Percentiles rank a stretch among this genome's conserved stretches.
Evolutionary conservation across 352 stramenopile genomes (phyloP).

Genomic region (Phytophthora boehmeriae): DNA sequence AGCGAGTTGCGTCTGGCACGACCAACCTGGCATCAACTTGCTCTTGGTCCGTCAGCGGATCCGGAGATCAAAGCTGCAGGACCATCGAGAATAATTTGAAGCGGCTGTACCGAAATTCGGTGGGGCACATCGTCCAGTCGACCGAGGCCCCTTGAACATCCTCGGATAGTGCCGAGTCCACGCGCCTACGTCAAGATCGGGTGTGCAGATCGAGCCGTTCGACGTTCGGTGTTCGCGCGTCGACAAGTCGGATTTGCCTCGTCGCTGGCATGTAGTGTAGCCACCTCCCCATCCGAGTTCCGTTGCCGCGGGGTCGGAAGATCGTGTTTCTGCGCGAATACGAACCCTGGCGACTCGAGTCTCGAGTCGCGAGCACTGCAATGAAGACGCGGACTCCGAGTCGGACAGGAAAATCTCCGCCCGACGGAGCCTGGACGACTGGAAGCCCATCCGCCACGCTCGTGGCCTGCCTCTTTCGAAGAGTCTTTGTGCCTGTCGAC

Average conservation of each 20-base stretch:
- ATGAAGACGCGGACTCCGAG: no score
- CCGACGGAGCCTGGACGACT: background rate
- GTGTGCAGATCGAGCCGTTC: background rate
- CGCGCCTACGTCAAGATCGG: background rate
- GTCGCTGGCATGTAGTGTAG: conserved; percentile 1
- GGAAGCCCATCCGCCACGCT: background rate
- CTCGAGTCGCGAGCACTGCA: no score
- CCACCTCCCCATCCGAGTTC: conserved; percentile 4
- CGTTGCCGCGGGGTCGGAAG: conserved; percentile 1
- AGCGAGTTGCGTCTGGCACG: no score
- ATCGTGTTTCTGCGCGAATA: conserved; percentile 2
- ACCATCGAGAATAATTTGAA: background rate
- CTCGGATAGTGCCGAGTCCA: conserved; percentile 1
- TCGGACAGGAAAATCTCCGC: no score
- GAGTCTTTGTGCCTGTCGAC: background rate
- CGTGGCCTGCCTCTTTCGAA: background rate
- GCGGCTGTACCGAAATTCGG: background rate
- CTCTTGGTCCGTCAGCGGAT: background rate
- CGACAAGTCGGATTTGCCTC: background rate
- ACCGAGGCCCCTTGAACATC: background rate
- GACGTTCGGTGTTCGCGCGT: background rate
- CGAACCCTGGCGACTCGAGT: background rate
- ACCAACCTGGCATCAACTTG: background rate
- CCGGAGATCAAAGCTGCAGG: background rate
- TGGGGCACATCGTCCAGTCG: background rate